Evolutionary conservation across 1,284 basidiomycete genomes (phyloP), one percentile per base, ranked within the genome.

Genomic region (Phellopilus nigrolimitatus): DNA sequence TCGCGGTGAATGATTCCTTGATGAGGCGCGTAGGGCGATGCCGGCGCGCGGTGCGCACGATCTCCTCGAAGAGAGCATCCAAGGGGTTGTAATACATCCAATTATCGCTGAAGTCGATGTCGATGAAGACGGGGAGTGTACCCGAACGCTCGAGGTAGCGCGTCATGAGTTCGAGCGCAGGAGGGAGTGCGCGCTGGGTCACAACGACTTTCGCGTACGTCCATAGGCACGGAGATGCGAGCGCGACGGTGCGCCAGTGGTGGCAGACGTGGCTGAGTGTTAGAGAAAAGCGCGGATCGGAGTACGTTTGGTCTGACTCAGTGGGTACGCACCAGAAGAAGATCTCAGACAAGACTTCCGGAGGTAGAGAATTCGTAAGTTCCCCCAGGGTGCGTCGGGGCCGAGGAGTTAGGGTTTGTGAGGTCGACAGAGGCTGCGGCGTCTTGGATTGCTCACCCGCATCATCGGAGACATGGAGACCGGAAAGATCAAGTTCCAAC

Each of bases 261-360:
- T 12, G 22, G 15, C 45, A 56, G 17, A 56, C 54, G 8, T 53
- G 54, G 24, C 39, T 41, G n/a, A 56, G 22, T 3, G 19, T 38
- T n/a, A 56, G 46, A 1, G 50, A 38, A 21, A 27, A 15, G 17
- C 24, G 33, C 7, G 46, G 40, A 1, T 33, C 5, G 19, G 22
- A 52, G 19, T 28, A 28, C 8, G 43, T 41, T 27, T 52, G 49
- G 21, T 54, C 48, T 28, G 19, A 19, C 15, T 10, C 21, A 7
- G 40, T 40, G 22, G 54, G 50, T 10, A 40, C 41, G 25, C 54
- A 56, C 54, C 54, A 56, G 37, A 31, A 47, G 27, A 56, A 56
- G 27, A 56, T 56, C 46, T 52, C 50, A 10, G 45, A 36, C 7
- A 52, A 37, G 17, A 56, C 34, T 27, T 56, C 54, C 3, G 44